These are phyloP conservation scores for Trematosphaeria pertusa DNA, from an alignment of 2,329 filamentous ascomycete species.

Conservation along the genomic window DNA sequence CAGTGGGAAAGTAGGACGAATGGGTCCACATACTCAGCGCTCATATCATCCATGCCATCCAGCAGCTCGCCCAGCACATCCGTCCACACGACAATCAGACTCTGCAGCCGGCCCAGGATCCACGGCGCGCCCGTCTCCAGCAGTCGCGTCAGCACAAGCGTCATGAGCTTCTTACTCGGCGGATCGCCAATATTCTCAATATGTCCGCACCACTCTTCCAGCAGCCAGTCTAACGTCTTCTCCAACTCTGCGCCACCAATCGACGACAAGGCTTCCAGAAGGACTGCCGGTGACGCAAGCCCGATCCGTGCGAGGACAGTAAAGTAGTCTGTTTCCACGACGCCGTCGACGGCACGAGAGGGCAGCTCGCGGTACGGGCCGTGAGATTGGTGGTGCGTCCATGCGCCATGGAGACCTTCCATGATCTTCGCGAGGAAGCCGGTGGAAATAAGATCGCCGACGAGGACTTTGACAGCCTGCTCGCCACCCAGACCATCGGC, in stretches of 20 bases:
- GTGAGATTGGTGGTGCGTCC: constrained; percentile 73
- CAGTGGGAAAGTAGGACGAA: not conserved
- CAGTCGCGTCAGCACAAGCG: constrained; percentile 74
- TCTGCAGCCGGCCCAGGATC: constrained; percentile 69
- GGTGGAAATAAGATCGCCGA: constrained; percentile 64
- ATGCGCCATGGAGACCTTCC: constrained; percentile 50
- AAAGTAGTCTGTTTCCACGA: constrained; percentile 86
- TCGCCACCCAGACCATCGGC: constrained; percentile 59
- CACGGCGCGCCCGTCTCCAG: constrained; percentile 68
- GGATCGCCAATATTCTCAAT: constrained; percentile 72
- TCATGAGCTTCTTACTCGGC: constrained; percentile 73
- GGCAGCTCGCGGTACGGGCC: constrained; percentile 73
- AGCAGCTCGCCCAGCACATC: constrained; percentile 71
- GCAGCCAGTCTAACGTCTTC: constrained; percentile 54
- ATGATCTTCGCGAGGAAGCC: constrained; percentile 64
- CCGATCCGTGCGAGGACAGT: constrained; percentile 80
- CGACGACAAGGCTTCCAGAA: constrained; percentile 63
- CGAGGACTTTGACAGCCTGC: constrained; percentile 57
- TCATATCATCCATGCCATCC: constrained; percentile 62
- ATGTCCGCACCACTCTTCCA: constrained; percentile 70
- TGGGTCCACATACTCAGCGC: constrained; percentile 42
- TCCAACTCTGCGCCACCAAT: constrained; percentile 29
- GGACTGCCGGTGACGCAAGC: constrained; percentile 72
- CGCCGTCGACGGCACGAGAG: constrained; percentile 71
- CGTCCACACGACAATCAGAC: constrained; percentile 78